Conservation (phyloP, 371 early-diverging fungal species). For the Actinomortierella ambigua region DNA sequence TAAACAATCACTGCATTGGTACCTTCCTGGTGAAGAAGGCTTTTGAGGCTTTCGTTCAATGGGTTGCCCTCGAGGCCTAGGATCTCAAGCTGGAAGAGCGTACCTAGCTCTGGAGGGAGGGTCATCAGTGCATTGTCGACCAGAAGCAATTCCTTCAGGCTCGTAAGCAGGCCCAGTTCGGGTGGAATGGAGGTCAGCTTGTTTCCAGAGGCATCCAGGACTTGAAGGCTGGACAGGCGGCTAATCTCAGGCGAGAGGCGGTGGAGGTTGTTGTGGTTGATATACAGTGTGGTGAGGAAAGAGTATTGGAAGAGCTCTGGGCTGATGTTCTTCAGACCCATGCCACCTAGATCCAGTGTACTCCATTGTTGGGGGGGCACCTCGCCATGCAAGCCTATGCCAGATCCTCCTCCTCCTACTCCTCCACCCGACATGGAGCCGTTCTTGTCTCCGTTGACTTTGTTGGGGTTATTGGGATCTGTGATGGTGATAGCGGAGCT, state of each 20-base stretch:
- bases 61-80: constrained; percentile 98
- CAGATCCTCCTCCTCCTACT: constrained; percentile 18
- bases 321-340: constrained; percentile 85
- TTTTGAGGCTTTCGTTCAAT: constrained; percentile 82
- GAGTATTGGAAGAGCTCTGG: constrained; percentile 75
- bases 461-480: constrained; percentile 66
- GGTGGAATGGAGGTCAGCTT: constrained; percentile 85
- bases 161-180: constrained; percentile 88
- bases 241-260: constrained; percentile 76
- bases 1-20: constrained; percentile 85
- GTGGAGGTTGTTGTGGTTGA: constrained; percentile 92
- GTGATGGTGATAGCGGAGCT: constrained; percentile 65
- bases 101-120: constrained; percentile 94
- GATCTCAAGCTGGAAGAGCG: constrained; percentile 89
- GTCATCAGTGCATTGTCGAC: constrained; percentile 93
- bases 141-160: constrained; percentile 85
- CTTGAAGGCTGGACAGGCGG: constrained; percentile 66
- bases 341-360: constrained; percentile 89
- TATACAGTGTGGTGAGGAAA: constrained; percentile 89
- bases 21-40: constrained; percentile 87
- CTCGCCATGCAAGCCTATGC: constrained; percentile 7
- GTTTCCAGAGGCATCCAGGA: constrained; percentile 92
- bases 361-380: constrained; percentile 69
- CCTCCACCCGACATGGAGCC: too few species aligned
- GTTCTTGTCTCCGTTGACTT: constrained; percentile 51